Conservation (phyloP, 352 stramenopile species). For the Globisporangium alternatum region DNA sequence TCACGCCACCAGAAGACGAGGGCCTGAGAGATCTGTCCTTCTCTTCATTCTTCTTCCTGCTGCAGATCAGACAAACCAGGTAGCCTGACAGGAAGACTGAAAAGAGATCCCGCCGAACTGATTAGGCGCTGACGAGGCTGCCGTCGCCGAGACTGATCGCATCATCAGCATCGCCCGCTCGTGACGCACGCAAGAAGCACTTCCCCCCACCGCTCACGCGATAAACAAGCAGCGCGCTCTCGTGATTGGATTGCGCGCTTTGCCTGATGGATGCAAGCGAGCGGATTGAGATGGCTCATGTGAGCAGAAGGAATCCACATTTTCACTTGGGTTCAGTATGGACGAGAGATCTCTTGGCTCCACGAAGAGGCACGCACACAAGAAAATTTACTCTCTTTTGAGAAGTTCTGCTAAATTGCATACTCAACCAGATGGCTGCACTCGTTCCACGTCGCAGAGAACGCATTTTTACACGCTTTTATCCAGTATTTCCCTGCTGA, state of each 20-base stretch:
- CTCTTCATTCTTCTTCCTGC: too few relatives aligned
- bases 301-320: neutral
- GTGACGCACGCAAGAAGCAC: neutral
- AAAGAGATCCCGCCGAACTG: neutral
- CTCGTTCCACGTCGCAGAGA: neutral
- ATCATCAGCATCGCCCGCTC: neutral
- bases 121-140: neutral
- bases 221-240: neutral
- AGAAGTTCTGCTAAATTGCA: neutral
- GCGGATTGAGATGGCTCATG: neutral
- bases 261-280: slow-evolving; percentile 1
- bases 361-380: slow-evolving; percentile 9
- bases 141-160: neutral
- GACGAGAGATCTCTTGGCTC: neutral
- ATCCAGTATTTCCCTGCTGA: neutral
- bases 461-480: neutral
- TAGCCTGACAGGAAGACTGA: neutral
- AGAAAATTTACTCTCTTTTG: neutral
- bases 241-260: neutral
- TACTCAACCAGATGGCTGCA: slow-evolving; percentile 9
- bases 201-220: neutral
- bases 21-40: too few relatives aligned
- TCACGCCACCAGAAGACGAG: too few relatives aligned
- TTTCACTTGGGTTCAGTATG: neutral
- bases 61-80: too few relatives aligned